Conservation (phyloP, 2,329 filamentous ascomycete genomes). For the Fusarium hostae region DNA sequence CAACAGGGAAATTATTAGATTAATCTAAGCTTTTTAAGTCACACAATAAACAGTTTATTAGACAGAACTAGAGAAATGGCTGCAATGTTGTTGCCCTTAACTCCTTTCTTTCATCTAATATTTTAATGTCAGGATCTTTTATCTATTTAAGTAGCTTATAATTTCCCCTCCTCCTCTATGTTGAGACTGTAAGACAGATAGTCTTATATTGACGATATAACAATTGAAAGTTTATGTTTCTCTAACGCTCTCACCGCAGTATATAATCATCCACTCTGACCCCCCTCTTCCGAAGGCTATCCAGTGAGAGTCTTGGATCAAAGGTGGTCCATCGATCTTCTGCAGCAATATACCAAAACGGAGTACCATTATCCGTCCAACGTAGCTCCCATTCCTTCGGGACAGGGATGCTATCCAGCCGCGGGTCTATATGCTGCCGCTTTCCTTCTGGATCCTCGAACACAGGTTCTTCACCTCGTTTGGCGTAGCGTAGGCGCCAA, state of each 20-base stretch:
- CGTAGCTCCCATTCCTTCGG: not conserved
- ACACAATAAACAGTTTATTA: too few species aligned
- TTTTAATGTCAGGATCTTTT: too few species aligned
- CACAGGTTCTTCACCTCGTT: not conserved
- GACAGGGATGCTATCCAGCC: not conserved
- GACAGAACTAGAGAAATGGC: too few species aligned
- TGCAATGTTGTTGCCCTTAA: too few species aligned
- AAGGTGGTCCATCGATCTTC: constrained; percentile 6
- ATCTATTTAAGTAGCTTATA: too few species aligned
- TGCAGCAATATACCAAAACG: not conserved
- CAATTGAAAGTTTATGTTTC: rapidly evolving
- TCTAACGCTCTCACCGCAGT: not conserved
- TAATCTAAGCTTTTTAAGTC: too few species aligned
- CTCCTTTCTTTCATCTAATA: too few species aligned
- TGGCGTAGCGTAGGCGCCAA: not conserved
- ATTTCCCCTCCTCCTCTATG: too few species aligned
- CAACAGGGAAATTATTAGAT: too few species aligned
- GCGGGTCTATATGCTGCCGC: not conserved
- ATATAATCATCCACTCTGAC: not conserved
- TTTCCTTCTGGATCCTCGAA: not conserved
- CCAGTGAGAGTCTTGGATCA: not conserved
- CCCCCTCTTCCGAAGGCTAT: not conserved
- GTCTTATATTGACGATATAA: rapidly evolving
- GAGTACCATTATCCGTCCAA: not conserved
- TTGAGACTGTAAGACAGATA: not conserved